Base-by-base conservation (phyloP, 495 filamentous ascomycete species). In the Aspergillus mulundensis region DNA sequence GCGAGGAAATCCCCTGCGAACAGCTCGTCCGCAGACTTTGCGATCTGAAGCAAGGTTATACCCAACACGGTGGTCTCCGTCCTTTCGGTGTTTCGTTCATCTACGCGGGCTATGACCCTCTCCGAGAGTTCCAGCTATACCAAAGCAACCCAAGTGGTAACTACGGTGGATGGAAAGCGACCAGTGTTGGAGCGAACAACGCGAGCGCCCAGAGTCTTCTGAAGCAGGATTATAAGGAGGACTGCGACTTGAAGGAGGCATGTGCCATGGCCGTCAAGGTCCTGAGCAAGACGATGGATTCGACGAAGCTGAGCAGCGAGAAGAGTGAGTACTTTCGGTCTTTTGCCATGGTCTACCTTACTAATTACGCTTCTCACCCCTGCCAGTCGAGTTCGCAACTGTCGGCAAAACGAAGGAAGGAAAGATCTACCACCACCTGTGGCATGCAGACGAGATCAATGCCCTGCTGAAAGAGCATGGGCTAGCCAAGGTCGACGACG, bases 201-300 rank as follows among this genome's bases (percentile, higher is more conserved):
- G 94, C 95, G 46, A 95, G 90, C 65, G 95, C 95, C 23, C 93
- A 97, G 77, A 96, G 91, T 76, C 76, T 99, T 66, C 75, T 99
- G 70, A 99, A 99, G 83, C 94, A 99, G 71, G 94, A 99, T 72
- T 99, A 97, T 76, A 96, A 97, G 81, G 94, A 97, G 75, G 90
- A 97, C 61, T 95, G 89, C 66, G 84, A 89, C 59, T 73, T 99
- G 68, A 90, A 96, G 80, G 93, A 97, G 79, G 94, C 94, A 7
- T 97, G 94, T 76, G 92, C 85, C 39, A 86, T 97, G 83, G 94
- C 94, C 19, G 92, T 99, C 63, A 99, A 99, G 84, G 94, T 97
- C 52, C 76, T 99, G 60, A 97, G 93, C 82, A 99, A 99, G 85
- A 99, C 94, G 4, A 99, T 99, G 95, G 94, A 99, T 73, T 93